phyloP scores from a whole-genome alignment of 257 asterid species.

The Lavandula angustifolia region DNA sequence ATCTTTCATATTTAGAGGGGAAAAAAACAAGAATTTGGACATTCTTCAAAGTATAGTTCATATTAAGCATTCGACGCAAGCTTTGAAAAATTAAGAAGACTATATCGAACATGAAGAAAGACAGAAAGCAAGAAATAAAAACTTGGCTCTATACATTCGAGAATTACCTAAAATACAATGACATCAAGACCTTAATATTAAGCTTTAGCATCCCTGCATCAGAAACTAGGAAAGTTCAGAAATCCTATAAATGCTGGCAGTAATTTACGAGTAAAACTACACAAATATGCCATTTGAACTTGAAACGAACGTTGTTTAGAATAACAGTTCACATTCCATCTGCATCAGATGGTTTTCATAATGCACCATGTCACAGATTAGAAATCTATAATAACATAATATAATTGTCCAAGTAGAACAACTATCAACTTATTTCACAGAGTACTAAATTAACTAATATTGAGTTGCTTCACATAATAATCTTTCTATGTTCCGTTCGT shows the following conservation, averaged over 20 bases:
- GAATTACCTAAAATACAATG: slow-evolving; percentile 15
- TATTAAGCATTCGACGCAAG: neutral
- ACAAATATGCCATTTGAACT: neutral
- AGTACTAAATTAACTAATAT: neutral
- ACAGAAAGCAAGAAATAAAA: neutral
- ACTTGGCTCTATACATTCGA: neutral
- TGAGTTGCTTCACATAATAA: neutral
- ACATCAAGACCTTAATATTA: neutral
- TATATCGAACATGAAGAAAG: neutral
- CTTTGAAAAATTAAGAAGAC: neutral
- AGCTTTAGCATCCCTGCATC: neutral
- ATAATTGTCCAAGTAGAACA: neutral
- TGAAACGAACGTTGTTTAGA: neutral
- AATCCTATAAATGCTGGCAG: neutral
- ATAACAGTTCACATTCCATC: neutral
- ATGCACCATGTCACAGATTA: neutral
- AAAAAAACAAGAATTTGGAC: neutral
- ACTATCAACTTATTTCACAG: neutral
- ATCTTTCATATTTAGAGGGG: neutral
- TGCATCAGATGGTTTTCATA: neutral
- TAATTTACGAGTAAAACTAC: neutral
- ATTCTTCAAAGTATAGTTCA: neutral
- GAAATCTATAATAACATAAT: neutral
- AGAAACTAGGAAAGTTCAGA: neutral
- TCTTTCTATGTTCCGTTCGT: neutral